Base-by-base conservation (phyloP, 2,329 filamentous ascomycete species). In the Apiospora sp. region DNA sequence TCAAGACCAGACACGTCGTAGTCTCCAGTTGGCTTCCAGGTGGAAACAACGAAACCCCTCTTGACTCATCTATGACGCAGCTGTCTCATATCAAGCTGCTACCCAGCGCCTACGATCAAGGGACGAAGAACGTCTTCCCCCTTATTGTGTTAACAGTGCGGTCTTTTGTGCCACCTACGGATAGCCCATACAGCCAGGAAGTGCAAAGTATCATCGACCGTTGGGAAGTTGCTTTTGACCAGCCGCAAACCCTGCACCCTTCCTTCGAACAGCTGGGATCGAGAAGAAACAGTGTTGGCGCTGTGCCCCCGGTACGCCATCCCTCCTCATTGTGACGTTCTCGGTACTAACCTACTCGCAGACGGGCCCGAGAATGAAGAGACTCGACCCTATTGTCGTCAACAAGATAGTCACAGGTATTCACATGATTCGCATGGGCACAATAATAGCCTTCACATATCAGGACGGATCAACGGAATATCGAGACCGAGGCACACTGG, bases 401-500 rank as follows among this genome's bases (percentile, higher is more conserved):
- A 90, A 93, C 76, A 95, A 94, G 79, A 87, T 93, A 34, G 85
- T 95, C 1, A 82, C 98, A 51, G 89, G 90, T 0, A 85, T 96
- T 43, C 89, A 92, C 67, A 85, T 90, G 2, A 86, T 93, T 24
- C 92, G 93, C 76, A 90, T 92, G 73, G 92, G 93, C 68, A 94
- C 91, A 73, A 87, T 93, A 1, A 75, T 98, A 2, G 91, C 92
- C 43, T 86, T 98, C 73, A 88, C 89, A 37, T 94, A 94, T 77
- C 93, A 93, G 74, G 95, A 98, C 79, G 94, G 95, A 14, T 92
- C 91, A 0, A 86, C 97, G 4, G 92, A 96, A 76, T 94, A 96
- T 81, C 90, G 94, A 72, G 93, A 97, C 78, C 89, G 94, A 14
- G 87, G 89, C 68, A 93, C 90, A 0, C 92, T 97, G 88, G 87